phyloP scores from a whole-genome alignment of 1,284 basidiomycete species.

The Malassezia japonica region DNA sequence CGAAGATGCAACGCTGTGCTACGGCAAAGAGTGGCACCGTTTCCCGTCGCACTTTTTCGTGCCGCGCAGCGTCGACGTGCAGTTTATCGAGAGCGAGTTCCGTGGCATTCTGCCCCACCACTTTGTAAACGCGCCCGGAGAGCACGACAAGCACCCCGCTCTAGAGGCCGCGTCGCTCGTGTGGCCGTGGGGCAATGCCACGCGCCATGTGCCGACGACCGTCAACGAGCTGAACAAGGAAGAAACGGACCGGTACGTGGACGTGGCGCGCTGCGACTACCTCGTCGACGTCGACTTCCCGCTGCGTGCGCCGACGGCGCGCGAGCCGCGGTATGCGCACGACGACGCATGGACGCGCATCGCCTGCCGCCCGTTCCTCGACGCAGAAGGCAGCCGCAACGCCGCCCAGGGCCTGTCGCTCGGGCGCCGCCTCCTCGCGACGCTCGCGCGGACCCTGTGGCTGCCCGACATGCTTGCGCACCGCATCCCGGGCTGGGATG shows the following conservation, averaged over 20 bases:
- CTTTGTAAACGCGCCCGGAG: constrained; percentile 50
- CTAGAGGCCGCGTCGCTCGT: constrained; percentile 47
- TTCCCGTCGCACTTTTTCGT: constrained; percentile 85
- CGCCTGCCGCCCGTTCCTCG: constrained; percentile 34
- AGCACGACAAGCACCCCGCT: constrained; percentile 1
- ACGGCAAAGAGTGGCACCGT: constrained; percentile 90
- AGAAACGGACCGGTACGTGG: constrained; percentile 61
- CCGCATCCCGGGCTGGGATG: constrained; percentile 2
- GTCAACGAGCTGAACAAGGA: constrained; percentile 84
- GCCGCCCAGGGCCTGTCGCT: constrained; percentile 10
- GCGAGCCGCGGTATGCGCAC: constrained; percentile 27
- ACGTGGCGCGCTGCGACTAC: constrained; percentile 32
- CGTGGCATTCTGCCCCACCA: constrained; percentile 78
- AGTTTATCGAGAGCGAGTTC: constrained; percentile 82
- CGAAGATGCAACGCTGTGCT: constrained; percentile 56
- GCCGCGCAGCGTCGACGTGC: constrained; percentile 68
- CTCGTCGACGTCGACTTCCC: constrained; percentile 29
- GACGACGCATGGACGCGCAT: constrained; percentile 25
- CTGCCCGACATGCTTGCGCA: constrained; percentile 15
- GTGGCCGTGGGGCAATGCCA: constrained; percentile 52
- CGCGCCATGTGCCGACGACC: constrained; percentile 57
- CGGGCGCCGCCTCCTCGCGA: constrained; percentile 11
- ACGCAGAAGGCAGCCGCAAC: constrained; percentile 25
- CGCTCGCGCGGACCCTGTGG: constrained; percentile 32
- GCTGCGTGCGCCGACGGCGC: neutral